Base-by-base conservation (phyloP, 202 grass and related monocot genomes). In the Saccharum hybrid region DNA sequence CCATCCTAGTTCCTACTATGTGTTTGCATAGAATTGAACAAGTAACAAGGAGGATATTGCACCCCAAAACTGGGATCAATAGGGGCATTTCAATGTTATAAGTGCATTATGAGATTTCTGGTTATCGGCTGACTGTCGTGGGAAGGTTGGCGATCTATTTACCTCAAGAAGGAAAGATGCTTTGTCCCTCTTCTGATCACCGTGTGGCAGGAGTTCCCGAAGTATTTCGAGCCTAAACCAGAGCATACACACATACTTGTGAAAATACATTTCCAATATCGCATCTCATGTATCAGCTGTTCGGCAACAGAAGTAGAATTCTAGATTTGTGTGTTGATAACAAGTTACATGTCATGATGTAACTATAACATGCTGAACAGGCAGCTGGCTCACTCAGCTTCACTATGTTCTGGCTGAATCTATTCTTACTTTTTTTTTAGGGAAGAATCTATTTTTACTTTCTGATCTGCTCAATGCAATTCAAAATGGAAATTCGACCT, bases 161-260 rank as follows among this genome's bases (percentile, higher is more conserved):
- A 94, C 96, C 96, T 99, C 96, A 8, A 94, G 63, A 88, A 99
- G 96, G 81, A 96, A 96, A 86, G 96, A 99, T n/a, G 96, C 93
- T 83, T 99, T 99, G 56, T 99, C 96, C 80, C 91, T 90, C 84
- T 94, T 99, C 88, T 96, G 96, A 86, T 94, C 93, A 46, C 81
- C 87, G 26, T 96, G 90, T 7, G 96, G 96, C 42, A 99, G 82
- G 66, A 99, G 89, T 19, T 96, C 91, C 62, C 93, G 94, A 63
- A 99, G 89, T 68, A 94, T 81, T 78, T 96, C 87, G 82, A 99
- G 91, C 84, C 96, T 99, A 86, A 84, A 90, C 15, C 16, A 66
- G 51, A 83, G 16, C 76, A 78, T 14, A 43, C 16, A 16, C 2
- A 75, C 8, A 79, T 42, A 42, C 41, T 5, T 72, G 7, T 82